Conservation (phyloP, 139 green algal species). For the Medakamo hakoo region DNA sequence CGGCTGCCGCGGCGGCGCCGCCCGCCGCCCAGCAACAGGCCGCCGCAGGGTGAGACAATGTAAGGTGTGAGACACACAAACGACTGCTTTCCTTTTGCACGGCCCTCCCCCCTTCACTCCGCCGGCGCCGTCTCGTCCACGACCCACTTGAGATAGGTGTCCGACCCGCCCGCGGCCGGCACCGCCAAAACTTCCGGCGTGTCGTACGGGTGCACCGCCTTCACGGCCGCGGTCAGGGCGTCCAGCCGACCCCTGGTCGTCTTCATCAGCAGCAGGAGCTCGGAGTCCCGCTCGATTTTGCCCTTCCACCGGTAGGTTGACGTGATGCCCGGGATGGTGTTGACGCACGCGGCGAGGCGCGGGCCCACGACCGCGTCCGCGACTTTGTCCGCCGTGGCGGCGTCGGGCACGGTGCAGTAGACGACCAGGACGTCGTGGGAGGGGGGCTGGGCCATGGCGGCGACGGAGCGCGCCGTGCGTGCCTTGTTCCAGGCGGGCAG, state of each 20-base stretch:
- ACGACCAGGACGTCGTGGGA: conserved; percentile 18
- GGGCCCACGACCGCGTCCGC: conserved; percentile 27
- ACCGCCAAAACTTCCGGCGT: conserved; percentile 51
- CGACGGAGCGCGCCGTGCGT: no score
- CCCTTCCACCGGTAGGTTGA: conserved; percentile 63
- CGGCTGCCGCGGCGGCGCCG: not conserved
- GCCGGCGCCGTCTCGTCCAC: conserved; percentile 11
- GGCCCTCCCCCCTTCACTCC: not conserved
- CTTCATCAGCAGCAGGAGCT: conserved; percentile 76
- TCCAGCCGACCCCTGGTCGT: conserved; percentile 22
- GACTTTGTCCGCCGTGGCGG: conserved; percentile 28
- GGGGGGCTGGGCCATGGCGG: no score
- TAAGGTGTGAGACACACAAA: not conserved
- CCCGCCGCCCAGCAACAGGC: conserved; percentile 3
- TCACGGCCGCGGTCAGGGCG: conserved; percentile 27
- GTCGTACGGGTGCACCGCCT: conserved; percentile 54
- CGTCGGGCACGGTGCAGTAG: conserved; percentile 32
- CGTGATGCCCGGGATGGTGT: conserved; percentile 57
- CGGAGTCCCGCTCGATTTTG: conserved; percentile 35
- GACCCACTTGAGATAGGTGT: conserved; percentile 55
- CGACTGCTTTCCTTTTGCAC: not conserved
- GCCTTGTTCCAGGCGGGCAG: not conserved
- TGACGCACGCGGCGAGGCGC: conserved; percentile 63
- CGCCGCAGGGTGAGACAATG: not conserved
- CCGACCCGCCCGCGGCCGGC: conserved; percentile 40